These are phyloP conservation scores for Microcyclosporella mali DNA, from an alignment of 2,329 filamentous ascomycete species.

Conservation along the genomic window DNA sequence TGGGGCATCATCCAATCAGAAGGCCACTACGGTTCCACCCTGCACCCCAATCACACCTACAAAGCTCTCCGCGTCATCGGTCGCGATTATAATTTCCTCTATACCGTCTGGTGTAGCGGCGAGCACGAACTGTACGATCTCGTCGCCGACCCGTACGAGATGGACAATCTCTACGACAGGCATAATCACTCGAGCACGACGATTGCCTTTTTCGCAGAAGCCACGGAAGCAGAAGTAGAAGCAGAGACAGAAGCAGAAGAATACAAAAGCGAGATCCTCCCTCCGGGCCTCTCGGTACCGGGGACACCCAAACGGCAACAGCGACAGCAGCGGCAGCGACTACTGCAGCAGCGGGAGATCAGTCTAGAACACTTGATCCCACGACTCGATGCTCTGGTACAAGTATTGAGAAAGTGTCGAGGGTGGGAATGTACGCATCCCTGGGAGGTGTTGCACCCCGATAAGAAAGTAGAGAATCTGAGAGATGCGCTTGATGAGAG, in stretches of 20 bases:
- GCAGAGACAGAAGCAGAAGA: too few species aligned
- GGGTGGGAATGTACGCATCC: conserved; percentile 13
- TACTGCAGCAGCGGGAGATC: too few species aligned
- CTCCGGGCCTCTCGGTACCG: not conserved
- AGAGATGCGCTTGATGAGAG: conserved; percentile 6
- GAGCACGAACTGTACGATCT: conserved; percentile 60
- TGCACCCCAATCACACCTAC: conserved; percentile 29
- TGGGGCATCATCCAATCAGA: conserved; percentile 35
- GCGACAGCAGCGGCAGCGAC: too few species aligned
- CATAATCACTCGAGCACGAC: not conserved
- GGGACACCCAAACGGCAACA: too few species aligned
- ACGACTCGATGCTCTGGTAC: conserved; percentile 16
- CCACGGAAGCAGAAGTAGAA: too few species aligned
- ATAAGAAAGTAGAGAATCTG: conserved; percentile 6
- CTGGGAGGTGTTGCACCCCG: conserved; percentile 14
- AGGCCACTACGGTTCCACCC: conserved; percentile 25
- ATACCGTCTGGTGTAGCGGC: conserved; percentile 63
- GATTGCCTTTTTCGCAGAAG: too few species aligned
- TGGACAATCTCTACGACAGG: conserved; percentile 14
- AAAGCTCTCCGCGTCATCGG: conserved; percentile 27
- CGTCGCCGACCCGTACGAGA: conserved; percentile 21
- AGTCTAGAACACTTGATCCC: conserved; percentile 5
- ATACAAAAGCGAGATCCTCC: conserved; percentile 1
- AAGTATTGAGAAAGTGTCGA: conserved; percentile 19
- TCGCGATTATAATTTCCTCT: conserved; percentile 53